Conservation (phyloP, 2,329 filamentous ascomycete species). For the Pyricularia sp. region DNA sequence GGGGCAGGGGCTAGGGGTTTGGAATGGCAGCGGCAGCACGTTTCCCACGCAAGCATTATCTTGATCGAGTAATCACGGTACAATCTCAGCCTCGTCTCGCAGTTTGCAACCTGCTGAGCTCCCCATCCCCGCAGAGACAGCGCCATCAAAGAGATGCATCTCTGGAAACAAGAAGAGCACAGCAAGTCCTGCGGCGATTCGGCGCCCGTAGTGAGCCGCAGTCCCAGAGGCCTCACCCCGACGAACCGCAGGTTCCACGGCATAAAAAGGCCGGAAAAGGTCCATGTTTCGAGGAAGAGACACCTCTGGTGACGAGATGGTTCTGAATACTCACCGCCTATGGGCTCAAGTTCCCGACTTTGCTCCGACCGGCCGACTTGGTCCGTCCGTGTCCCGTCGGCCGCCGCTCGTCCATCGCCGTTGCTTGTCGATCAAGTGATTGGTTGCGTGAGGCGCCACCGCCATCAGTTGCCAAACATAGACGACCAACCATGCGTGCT, state of each 20-base stretch:
- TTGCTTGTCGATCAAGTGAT: neutral
- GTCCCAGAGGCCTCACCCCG: constrained; percentile 15
- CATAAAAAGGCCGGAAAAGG: neutral
- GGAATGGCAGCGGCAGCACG: constrained; percentile 74
- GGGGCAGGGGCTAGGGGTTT: constrained; percentile 12
- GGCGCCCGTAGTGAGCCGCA: constrained; percentile 82
- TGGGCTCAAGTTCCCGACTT: neutral
- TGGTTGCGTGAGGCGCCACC: neutral
- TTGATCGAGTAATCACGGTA: constrained; percentile 96
- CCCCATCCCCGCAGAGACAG: constrained; percentile 19
- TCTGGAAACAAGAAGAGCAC: neutral
- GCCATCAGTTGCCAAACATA: neutral
- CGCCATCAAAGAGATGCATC: neutral
- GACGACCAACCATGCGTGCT: neutral
- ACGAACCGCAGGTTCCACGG: neutral
- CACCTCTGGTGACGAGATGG: neutral
- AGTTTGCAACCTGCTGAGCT: constrained; percentile 20
- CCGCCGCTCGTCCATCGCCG: neutral
- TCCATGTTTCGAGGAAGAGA: neutral
- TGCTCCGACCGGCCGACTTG: neutral
- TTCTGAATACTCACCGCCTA: constrained; percentile 5
- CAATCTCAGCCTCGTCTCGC: constrained; percentile 77
- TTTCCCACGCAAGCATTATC: constrained; percentile 99
- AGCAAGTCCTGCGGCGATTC: constrained; percentile 38
- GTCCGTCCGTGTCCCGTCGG: neutral